Percentiles rank a stretch among this genome's conserved stretches.
Evolutionary conservation across 2,329 filamentous ascomycete species (phyloP).

Genomic region (Knufia petricola): DNA sequence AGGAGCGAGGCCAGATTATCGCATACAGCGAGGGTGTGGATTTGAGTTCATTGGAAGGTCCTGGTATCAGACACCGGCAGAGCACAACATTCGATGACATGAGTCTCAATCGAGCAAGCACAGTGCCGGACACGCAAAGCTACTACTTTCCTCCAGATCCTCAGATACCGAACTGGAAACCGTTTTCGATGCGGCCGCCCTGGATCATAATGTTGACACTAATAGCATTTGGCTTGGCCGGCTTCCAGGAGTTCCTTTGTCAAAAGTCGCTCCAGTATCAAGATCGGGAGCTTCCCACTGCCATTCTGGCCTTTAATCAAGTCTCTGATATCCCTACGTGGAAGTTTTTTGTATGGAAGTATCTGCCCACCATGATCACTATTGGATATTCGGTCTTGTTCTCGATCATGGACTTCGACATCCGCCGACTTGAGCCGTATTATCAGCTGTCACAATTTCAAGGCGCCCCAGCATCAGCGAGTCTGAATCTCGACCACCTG

Average conservation of each 20-base stretch:
- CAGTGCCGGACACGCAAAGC: slow-evolving; percentile 24
- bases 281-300: slow-evolving; percentile 26
- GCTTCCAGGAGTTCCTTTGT: slow-evolving; percentile 28
- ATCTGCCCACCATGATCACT: slow-evolving; percentile 38
- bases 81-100: slow-evolving; percentile 5
- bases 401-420: slow-evolving; percentile 42
- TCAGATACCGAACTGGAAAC: slow-evolving; percentile 30
- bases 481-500: slow-evolving; percentile 41
- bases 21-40: slow-evolving; percentile 36
- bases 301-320: slow-evolving; percentile 25
- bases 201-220: slow-evolving; percentile 27
- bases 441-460: slow-evolving; percentile 33
- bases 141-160: slow-evolving; percentile 29
- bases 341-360: slow-evolving; percentile 31
- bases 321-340: slow-evolving; percentile 24
- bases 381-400: slow-evolving; percentile 41
- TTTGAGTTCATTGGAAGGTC: slow-evolving; percentile 30
- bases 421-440: slow-evolving; percentile 42
- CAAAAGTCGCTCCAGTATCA: slow-evolving; percentile 28
- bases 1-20: slow-evolving; percentile 36
- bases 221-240: slow-evolving; percentile 26
- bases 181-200: slow-evolving; percentile 26
- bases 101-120: slow-evolving; percentile 25
- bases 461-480: slow-evolving; percentile 28
- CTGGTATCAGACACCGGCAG: slow-evolving; percentile 10